Evolutionary conservation across 2,329 filamentous ascomycete genomes (phyloP).

Genomic region (Helminthosporium solani): DNA sequence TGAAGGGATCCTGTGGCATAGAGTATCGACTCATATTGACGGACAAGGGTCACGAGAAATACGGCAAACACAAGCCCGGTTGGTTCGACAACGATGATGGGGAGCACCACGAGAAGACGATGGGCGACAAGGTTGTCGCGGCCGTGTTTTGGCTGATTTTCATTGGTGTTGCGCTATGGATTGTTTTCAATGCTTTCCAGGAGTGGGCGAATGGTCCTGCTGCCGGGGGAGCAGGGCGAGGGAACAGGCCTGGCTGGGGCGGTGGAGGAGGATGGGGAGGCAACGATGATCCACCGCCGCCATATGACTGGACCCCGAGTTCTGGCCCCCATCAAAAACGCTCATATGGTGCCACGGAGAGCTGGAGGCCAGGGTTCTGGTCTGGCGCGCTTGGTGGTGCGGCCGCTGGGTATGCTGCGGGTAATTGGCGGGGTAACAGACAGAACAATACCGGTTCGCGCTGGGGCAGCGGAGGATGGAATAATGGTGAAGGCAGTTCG

Average conservation of each 20-base stretch:
- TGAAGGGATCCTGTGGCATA: conserved; percentile 89
- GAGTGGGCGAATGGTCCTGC: conserved; percentile 26
- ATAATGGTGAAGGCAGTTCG: conserved; percentile 41
- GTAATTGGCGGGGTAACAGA: conserved; percentile 45
- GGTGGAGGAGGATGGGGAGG: conserved; percentile 42
- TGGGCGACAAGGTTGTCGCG: conserved; percentile 30
- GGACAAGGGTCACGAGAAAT: conserved; percentile 69
- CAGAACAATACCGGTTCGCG: conserved; percentile 42
- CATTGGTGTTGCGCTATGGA: conserved; percentile 59
- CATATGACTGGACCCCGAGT: conserved; percentile 45
- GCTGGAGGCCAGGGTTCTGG: conserved; percentile 76
- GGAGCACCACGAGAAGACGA: conserved; percentile 32
- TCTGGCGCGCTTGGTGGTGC: conserved; percentile 70
- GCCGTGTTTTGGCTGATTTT: conserved; percentile 65
- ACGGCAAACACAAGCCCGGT: conserved; percentile 57
- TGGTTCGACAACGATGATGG: conserved; percentile 41
- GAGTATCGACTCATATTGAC: conserved; percentile 84
- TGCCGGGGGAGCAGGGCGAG: conserved; percentile 21
- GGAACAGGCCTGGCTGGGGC: conserved; percentile 39
- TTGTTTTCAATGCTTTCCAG: conserved; percentile 58
- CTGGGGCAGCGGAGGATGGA: conserved; percentile 36
- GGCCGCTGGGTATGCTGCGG: conserved; percentile 59
- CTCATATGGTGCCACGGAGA: conserved; percentile 33
- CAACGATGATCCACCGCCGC: conserved; percentile 53
- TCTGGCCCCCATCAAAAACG: conserved; percentile 22